Evolutionary conservation across 352 stramenopile genomes (phyloP), one percentile per base, ranked within the genome.

Genomic region (Phytopythium montanum): DNA sequence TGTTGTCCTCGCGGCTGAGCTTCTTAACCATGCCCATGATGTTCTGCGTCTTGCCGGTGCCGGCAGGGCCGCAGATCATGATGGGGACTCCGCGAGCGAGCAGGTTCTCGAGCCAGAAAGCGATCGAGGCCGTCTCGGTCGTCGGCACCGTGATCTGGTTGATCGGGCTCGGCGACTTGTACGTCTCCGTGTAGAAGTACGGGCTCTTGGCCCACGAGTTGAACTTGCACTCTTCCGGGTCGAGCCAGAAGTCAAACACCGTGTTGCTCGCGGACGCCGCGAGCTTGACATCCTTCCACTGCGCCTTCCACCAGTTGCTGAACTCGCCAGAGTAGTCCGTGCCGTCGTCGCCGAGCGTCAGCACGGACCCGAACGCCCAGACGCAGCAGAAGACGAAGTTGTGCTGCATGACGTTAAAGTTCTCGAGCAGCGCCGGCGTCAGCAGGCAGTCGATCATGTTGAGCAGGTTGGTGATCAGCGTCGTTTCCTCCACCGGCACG

Each of bases 201-300:
- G 95, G 95, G 34, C 84, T 97, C 62, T 98, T 98, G 33, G 92
- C 88, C 96, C 96, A 99, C 33, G 88, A 90, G 38, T 94, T 97
- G 68, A 98, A 98, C 54, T 89, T 90, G 54, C 88, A 92, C 14
- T 76, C 78, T 39, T 96, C 87, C 0, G 92, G 87, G 60, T 99
- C 91, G 16, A 99, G 87, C 88, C 91, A 99, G 64, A 98, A 99
- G 72, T 99, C 96, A 62, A 99, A 99, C 28, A 99, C 91, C 5
- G 94, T 98, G 59, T 98, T 97, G 66, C 95, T 95, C 7, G 85
- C 86, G 0, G 79, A 94, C 19, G 81, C 85, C 10, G 96, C 95
- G 29, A 99, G 87, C 67, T 98, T 98, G 9, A 99, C 92, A 60
- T 96, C 85, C 57, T 98, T 98, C 88, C 95, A 99, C 61, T 98